Conservation (phyloP, 2,329 filamentous ascomycete species). For the Clarireedia monteithiana region DNA sequence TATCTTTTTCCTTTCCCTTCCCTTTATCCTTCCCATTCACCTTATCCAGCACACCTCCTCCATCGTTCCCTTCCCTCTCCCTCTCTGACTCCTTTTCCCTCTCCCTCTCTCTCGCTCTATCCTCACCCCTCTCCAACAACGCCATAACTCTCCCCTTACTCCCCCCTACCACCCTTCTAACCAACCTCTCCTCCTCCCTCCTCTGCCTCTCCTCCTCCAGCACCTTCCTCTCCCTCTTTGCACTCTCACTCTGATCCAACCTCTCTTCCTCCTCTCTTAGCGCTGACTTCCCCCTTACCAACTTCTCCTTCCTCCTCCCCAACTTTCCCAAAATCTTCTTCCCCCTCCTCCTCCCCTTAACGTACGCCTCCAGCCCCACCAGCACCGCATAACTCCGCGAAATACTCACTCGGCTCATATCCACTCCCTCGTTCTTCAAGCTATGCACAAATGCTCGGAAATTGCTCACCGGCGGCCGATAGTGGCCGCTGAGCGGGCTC, state of each 20-base stretch:
- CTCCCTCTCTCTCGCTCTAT: not conserved
- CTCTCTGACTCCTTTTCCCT: not conserved
- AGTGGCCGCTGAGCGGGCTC: constrained; percentile 70
- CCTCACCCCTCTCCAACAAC: not conserved
- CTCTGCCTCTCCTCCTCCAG: not conserved
- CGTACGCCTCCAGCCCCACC: constrained; percentile 73
- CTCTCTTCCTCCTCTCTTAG: not conserved
- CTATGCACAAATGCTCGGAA: constrained; percentile 74
- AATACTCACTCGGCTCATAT: constrained; percentile 72
- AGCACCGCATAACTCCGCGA: constrained; percentile 77
- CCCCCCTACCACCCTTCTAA: not conserved
- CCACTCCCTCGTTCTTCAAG: constrained; percentile 64
- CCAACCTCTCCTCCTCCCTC: not conserved
- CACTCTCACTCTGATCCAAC: not conserved
- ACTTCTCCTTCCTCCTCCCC: not conserved
- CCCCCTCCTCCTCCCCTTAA: constrained; percentile 55
- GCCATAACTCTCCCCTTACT: not conserved
- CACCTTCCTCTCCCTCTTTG: not conserved
- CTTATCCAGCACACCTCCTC: too few relatives aligned
- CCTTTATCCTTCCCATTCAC: too few relatives aligned
- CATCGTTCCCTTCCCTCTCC: not conserved
- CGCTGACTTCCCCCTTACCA: not conserved
- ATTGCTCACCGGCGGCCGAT: constrained; percentile 69
- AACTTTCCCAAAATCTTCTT: constrained; percentile 35
- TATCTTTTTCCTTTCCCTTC: too few relatives aligned